These are phyloP conservation scores for Daldinia caldariorum DNA, from an alignment of 495 filamentous ascomycete species.

Conservation along the genomic window DNA sequence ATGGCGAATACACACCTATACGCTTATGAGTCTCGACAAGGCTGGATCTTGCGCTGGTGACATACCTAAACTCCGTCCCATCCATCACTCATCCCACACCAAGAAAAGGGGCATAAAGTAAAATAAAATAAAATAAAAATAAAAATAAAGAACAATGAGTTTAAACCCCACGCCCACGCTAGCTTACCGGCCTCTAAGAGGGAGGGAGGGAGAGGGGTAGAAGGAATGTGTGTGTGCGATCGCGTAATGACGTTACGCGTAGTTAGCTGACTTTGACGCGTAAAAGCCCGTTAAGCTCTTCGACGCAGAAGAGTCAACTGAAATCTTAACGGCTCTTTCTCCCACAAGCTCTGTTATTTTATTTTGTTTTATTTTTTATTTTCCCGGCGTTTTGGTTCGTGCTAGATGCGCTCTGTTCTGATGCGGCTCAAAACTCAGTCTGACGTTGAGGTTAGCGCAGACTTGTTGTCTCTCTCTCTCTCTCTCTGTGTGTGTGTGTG, in stretches of 20 bases:
- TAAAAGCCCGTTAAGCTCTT: slow-evolving; percentile 9
- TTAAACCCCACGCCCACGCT: no score
- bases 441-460: slow-evolving; percentile 10
- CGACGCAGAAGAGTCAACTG: neutral
- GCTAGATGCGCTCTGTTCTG: slow-evolving; percentile 10
- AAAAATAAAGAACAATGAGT: no score
- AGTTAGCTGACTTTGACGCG: slow-evolving; percentile 31
- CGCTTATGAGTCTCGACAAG: no score
- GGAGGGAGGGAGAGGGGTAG: neutral
- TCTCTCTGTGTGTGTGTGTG: no score
- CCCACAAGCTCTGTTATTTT: neutral
- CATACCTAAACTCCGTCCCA: no score
- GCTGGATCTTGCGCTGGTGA: no score
- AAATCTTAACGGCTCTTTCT: no score
- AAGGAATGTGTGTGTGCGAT: slow-evolving; percentile 1
- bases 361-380: no score
- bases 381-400: slow-evolving; percentile 35
- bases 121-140: no score
- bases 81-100: neutral
- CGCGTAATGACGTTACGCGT: slow-evolving; percentile 41
- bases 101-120: no score
- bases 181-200: neutral
- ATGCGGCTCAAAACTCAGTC: slow-evolving; percentile 38
- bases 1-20: no score
- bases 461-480: no score